These are phyloP conservation scores for Pseudotsuga menziesii DNA, from an alignment of 75 land plant genomes.

Conservation along the genomic window DNA sequence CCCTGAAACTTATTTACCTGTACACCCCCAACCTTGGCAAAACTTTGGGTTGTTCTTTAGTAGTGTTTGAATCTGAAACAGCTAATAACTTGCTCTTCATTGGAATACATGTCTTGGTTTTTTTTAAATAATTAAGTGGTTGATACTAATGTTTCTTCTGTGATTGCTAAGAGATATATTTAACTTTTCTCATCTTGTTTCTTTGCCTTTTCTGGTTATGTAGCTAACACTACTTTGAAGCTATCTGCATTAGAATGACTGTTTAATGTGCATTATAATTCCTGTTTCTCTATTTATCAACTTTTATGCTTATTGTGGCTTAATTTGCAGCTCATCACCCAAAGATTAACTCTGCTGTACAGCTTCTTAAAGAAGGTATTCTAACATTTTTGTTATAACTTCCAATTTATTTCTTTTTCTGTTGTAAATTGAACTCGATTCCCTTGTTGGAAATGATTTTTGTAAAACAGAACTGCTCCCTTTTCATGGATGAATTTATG, in stretches of 20 bases:
- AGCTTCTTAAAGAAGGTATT: conserved; percentile 76
- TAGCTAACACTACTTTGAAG: no score
- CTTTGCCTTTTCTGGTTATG: background rate
- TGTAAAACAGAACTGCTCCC: no score
- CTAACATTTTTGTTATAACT: background rate
- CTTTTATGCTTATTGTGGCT: background rate
- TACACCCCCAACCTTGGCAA: background rate
- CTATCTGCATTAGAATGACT: background rate
- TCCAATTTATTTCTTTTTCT: background rate
- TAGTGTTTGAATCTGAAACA: background rate
- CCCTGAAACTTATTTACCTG: no score
- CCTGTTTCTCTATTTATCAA: background rate
- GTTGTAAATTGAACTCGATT: background rate
- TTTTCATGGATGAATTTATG: no score
- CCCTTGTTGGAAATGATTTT: no score
- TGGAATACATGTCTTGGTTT: no score
- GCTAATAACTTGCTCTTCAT: no score
- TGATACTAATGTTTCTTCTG: background rate
- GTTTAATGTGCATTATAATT: background rate
- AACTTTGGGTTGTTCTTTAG: background rate
- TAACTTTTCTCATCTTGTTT: background rate
- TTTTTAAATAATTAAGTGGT: no score
- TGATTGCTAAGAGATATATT: background rate
- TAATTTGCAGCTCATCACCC: conserved; percentile 90
- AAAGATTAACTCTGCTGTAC: conserved; percentile 73